Base-by-base conservation (phyloP, 768 basidiomycete genomes). In the Termitomyces sp. region DNA sequence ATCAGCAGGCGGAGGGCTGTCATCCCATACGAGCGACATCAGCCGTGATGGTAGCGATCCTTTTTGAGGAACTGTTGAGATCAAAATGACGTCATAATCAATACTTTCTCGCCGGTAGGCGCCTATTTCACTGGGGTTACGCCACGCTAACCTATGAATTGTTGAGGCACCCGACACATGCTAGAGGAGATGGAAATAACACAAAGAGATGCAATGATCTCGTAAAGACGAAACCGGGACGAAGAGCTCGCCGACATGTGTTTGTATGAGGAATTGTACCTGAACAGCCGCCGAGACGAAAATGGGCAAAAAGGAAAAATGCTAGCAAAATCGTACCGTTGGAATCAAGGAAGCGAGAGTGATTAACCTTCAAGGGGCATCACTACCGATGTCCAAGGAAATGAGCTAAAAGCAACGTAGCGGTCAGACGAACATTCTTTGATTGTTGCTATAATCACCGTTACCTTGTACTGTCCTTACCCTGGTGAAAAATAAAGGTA, bases 81-180 rank as follows among this genome's bases (percentile, higher is more conserved):
- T 37, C 50, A 36, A 26, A 34, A 55, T 55, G 54, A 55, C 54
- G 44, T 55, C 54, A 55, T 46, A 27, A n/a, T 39, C 39, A 51
- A 36, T 7, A 33, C 18, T 20, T 33, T 10, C 20, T 22, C 39
- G 26, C 26, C 0, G 37, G 50, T 55, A 36, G 34, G 54, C 44
- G 54, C 36, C 43, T 55, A 55, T 18, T 20, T 36, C 12, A 14
- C 32, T 37, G 5, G 43, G 18, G 46, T 43, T 55, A 55, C 54
- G 54, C 54, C 54, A 55, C 54, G 54, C 42, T 47, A 47, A 43
- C n/a, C 32, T 34, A 26, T 30, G n/a, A 32, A 55, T 47, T 20
- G 12, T 34, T 5, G 16, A 26, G 20, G 2, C 44, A 37, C 13
- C 16, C 13, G n/a, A 18, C 16, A 10, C 14, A 27, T 30, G 12